Percentiles rank a stretch among this genome's conserved stretches.
phyloP scores from a whole-genome alignment of 1,284 basidiomycete species.

The Ustilago tritici region DNA sequence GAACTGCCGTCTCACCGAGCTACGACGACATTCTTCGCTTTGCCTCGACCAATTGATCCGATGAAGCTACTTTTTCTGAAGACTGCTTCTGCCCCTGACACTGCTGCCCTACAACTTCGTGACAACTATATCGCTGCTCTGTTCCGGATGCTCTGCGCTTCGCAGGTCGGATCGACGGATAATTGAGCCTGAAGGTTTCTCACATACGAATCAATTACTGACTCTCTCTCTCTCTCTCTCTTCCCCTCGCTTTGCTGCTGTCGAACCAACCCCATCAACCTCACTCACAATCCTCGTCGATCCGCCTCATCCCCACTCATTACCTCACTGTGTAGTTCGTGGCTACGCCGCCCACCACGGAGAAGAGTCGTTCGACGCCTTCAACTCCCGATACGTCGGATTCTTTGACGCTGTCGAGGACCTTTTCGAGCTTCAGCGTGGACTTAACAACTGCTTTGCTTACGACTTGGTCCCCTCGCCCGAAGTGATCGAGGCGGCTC shows the following conservation, averaged over 20 bases:
- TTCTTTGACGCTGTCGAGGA: constrained; percentile 95
- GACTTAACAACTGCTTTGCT: constrained; percentile 98
- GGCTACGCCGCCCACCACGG: constrained; percentile 70
- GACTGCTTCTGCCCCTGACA: neutral
- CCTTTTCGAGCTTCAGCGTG: constrained; percentile 86
- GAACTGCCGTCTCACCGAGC: neutral
- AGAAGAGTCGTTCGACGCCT: constrained; percentile 92
- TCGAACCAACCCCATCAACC: neutral
- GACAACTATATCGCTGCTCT: neutral
- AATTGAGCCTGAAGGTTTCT: no score
- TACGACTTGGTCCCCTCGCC: constrained; percentile 96
- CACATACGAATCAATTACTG: neutral
- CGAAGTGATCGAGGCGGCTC: constrained; percentile 87
- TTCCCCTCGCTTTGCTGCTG: neutral
- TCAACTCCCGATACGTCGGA: constrained; percentile 90
- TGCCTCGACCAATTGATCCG: neutral
- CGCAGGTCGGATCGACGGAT: neutral
- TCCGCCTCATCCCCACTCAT: neutral
- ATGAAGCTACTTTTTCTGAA: neutral
- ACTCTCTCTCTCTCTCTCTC: neutral
- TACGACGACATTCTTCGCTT: neutral
- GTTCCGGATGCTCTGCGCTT: neutral
- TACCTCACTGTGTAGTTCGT: constrained; percentile 31
- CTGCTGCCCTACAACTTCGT: neutral
- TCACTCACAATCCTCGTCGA: neutral